phyloP scores from a whole-genome alignment of 2,329 filamentous ascomycete species.

The Mariannaea elegans region DNA sequence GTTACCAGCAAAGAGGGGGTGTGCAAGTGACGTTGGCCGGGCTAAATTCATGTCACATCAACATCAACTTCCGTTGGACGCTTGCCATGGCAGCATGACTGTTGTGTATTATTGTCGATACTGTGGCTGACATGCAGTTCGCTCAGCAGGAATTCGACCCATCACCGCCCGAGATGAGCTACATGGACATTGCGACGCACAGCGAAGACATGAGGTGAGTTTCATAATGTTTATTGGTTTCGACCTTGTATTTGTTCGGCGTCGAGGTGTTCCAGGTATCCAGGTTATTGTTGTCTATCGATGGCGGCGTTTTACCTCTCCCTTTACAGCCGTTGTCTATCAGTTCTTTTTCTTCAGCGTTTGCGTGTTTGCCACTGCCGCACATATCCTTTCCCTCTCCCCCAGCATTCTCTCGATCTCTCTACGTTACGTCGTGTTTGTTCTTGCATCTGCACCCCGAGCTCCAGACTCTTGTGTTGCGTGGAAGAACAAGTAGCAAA shows the following conservation, averaged over 20 bases:
- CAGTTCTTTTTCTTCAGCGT: neutral
- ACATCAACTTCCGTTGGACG: constrained; percentile 13
- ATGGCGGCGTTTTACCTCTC: neutral
- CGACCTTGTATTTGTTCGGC: neutral
- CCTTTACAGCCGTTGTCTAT: neutral
- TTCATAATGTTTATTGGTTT: constrained; percentile 27
- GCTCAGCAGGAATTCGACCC: constrained; percentile 63
- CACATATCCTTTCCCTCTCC: neutral
- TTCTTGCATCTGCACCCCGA: constrained; percentile 11
- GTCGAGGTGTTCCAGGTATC: neutral
- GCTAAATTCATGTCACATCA: constrained; percentile 11
- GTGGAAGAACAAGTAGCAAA: constrained; percentile 2
- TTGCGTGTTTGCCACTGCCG: neutral
- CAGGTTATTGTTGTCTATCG: neutral
- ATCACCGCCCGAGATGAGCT: constrained; percentile 63
- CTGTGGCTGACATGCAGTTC: constrained; percentile 33
- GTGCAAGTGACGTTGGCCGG: constrained; percentile 15
- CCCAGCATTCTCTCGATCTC: neutral
- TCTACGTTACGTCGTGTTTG: constrained; percentile 8
- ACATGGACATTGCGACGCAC: constrained; percentile 60
- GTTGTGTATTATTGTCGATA: constrained; percentile 5
- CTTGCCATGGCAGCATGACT: constrained; percentile 18
- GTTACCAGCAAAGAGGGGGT: constrained; percentile 4
- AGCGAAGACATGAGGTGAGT: constrained; percentile 65
- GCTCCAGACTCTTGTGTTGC: neutral